phyloP scores from a whole-genome alignment of 352 stramenopile genomes.

The Pythium phragmiticola region DNA sequence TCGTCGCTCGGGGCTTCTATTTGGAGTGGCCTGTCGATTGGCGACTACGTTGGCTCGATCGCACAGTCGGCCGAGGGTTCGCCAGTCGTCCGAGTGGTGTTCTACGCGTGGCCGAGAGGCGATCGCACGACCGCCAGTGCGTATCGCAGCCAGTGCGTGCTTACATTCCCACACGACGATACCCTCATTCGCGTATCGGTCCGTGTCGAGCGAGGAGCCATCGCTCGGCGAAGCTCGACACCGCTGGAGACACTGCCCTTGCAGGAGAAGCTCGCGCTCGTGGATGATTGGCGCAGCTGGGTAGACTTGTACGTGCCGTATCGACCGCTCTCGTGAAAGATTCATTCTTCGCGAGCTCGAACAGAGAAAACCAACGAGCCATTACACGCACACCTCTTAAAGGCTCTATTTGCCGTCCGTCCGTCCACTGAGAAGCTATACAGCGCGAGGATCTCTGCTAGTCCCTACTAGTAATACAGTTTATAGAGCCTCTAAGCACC shows the following conservation, averaged over 20 bases:
- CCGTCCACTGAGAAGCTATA: too few relatives aligned
- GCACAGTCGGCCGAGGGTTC: not conserved
- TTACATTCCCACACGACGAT: not conserved
- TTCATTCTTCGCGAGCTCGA: too few relatives aligned
- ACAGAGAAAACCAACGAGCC: too few relatives aligned
- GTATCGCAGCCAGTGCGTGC: not conserved
- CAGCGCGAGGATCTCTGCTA: too few relatives aligned
- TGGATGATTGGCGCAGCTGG: not conserved
- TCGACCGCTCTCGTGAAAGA: not conserved
- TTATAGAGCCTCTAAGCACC: too few relatives aligned
- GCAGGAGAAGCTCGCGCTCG: not conserved
- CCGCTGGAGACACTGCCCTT: not conserved
- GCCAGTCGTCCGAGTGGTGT: not conserved
- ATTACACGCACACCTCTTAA: too few relatives aligned
- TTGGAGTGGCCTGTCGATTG: not conserved
- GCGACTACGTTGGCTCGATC: not conserved
- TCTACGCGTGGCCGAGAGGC: not conserved
- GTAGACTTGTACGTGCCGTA: not conserved
- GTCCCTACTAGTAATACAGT: too few relatives aligned
- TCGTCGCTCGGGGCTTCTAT: not conserved
- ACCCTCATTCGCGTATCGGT: not conserved
- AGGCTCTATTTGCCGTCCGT: too few relatives aligned
- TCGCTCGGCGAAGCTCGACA: not conserved
- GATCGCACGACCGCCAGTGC: not conserved
- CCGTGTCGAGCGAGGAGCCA: not conserved